Conservation (phyloP, 495 filamentous ascomycete species). For the Neurospora sp. region DNA sequence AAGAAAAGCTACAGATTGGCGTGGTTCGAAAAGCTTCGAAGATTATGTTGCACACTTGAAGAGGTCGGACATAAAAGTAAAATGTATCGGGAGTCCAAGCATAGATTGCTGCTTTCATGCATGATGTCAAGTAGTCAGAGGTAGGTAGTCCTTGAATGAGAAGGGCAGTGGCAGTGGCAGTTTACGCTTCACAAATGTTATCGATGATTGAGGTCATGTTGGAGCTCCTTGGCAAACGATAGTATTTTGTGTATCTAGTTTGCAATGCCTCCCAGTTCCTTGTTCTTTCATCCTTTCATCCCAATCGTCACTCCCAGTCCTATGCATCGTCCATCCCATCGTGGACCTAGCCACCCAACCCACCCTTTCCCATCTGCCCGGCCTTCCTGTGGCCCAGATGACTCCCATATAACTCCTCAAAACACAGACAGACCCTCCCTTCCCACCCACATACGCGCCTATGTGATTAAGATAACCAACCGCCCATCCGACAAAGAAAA, state of each 20-base stretch:
- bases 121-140: too few species aligned
- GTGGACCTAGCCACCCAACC: background rate
- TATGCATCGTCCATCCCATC: background rate
- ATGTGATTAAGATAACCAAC: background rate
- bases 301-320: background rate
- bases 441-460: too few species aligned
- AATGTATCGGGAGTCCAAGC: too few species aligned
- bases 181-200: background rate
- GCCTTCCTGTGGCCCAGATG: background rate
- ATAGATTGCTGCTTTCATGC: too few species aligned
- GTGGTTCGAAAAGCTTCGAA: too few species aligned
- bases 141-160: background rate
- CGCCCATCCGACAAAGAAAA: background rate
- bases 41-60: too few species aligned
- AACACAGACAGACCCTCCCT: background rate
- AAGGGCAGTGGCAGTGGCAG: background rate
- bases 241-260: background rate
- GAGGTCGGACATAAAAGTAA: too few species aligned
- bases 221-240: background rate
- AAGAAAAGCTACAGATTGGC: too few species aligned
- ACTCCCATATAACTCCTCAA: background rate
- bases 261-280: background rate
- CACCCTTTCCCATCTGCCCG: too few species aligned
- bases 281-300: background rate
- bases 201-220: background rate